Base-by-base conservation (phyloP, 2,329 filamentous ascomycete genomes). In the Fusarium torreyae region DNA sequence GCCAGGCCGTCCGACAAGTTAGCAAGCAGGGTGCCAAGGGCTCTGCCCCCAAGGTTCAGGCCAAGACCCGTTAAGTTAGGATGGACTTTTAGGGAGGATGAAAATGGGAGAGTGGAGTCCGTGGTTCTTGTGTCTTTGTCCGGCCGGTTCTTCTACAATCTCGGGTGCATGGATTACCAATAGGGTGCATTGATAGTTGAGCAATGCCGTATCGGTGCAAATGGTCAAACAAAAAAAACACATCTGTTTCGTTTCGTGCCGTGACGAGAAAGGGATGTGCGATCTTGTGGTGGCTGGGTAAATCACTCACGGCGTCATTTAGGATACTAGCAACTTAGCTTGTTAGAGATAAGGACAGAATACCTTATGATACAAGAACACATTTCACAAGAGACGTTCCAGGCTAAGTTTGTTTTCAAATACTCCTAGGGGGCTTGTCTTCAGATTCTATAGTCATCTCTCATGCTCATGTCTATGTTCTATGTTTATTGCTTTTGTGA, bases 21-120 rank as follows among this genome's bases (percentile, higher is more conserved):
- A 94, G 94, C 91, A 99, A 99, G 93, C 94, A 97, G 89, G 94
- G 94, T 80, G 91, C 94, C 75, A 97, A 97, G 91, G 96, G 96
- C 79, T 89, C 94, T 76, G 89, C 88, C 77, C 84, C 87, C 81
- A 98, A 98, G 92, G 91, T 94, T 78, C 88, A 91, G 82, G 90
- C 93, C 81, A 94, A 91, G 81, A 91, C 88, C 86, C 94, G 94
- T 86, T 97, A 80, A 80, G 69, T 57, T 57, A 55, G 51, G 50
- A 67, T 57, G 60, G 57, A 65, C 45, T 63, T 57, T 48, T 55
- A 68, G 66, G 45, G 54, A 63, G 65, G 68, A 66, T 69, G 63
- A 72, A 72, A 73, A 72, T 69, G 71, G 72, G 73, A 76, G 68
- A 70, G 74, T 73, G 77, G 78, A 78, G 78, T 80, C 77, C 73